These are phyloP conservation scores for Amphichorda felina DNA, from an alignment of 2,329 filamentous ascomycete genomes.

Conservation along the genomic window DNA sequence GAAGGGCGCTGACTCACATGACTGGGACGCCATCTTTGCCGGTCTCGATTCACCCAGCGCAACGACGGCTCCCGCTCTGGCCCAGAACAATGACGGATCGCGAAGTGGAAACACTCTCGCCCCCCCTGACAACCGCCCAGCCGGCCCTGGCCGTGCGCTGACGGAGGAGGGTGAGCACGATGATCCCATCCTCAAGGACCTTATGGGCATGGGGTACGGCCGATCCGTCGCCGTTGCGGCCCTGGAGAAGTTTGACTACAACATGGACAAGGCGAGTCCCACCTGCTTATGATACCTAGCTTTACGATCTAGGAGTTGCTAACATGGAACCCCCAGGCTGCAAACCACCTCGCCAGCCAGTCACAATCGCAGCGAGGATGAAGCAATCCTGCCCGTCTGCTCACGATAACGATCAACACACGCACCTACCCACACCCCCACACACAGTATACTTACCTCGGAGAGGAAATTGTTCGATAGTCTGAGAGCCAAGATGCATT, in stretches of 20 bases:
- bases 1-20: constrained; percentile 44
- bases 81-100: constrained; percentile 2
- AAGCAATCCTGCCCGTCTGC: neutral
- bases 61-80: constrained; percentile 13
- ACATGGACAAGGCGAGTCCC: constrained; percentile 73
- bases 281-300: neutral
- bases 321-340: constrained; percentile 23
- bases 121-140: constrained; percentile 10
- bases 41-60: constrained; percentile 50
- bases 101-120: constrained; percentile 7
- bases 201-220: constrained; percentile 82
- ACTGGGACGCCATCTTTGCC: constrained; percentile 94
- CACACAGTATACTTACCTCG: too few species aligned
- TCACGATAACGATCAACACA: too few species aligned
- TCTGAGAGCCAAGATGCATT: neutral
- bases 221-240: constrained; percentile 64
- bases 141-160: constrained; percentile 48
- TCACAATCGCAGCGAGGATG: constrained; percentile 20
- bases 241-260: constrained; percentile 91
- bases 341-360: constrained; percentile 43
- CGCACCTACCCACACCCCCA: too few species aligned
- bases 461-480: constrained; percentile 1
- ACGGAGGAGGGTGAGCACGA: constrained; percentile 71
- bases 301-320: neutral
- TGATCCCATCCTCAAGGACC: constrained; percentile 79